phyloP scores from a whole-genome alignment of 352 stramenopile genomes.

The Pythium chondricola region DNA sequence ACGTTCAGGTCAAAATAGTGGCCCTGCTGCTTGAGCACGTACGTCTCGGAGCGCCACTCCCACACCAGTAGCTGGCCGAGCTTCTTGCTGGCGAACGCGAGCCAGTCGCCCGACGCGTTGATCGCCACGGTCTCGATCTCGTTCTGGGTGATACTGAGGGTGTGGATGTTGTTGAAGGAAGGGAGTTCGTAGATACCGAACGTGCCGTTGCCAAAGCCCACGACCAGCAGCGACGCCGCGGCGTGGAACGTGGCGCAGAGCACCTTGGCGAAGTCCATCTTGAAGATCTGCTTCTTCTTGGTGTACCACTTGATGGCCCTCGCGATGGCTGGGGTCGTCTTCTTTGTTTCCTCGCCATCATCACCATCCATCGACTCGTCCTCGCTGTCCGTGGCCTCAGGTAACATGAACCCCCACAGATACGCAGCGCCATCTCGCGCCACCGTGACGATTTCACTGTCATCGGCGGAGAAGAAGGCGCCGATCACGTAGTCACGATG shows the following conservation, averaged over 20 bases:
- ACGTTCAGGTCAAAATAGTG: conserved; percentile 98
- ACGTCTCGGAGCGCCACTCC: conserved; percentile 99
- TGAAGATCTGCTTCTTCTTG: conserved; percentile 83
- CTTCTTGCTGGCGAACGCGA: conserved; percentile 95
- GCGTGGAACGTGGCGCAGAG: conserved; percentile 89
- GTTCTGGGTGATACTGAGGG: conserved; percentile 89
- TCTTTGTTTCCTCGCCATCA: conserved; percentile 22
- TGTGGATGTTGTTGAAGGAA: conserved; percentile 95
- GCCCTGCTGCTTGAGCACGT: conserved; percentile 99
- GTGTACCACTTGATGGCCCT: conserved; percentile 80
- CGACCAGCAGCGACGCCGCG: conserved; percentile 82
- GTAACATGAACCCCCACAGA: conserved; percentile 76
- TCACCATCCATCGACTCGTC: conserved; percentile 25
- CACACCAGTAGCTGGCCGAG: conserved; percentile 99
- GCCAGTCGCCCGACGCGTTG: conserved; percentile 95
- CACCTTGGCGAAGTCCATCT: conserved; percentile 88
- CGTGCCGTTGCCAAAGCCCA: conserved; percentile 96
- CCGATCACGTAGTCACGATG: conserved; percentile 85
- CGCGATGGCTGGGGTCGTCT: conserved; percentile 51
- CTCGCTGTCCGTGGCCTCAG: conserved; percentile 32
- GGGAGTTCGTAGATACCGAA: conserved; percentile 98
- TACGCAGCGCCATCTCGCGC: conserved; percentile 83
- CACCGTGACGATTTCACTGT: conserved; percentile 81
- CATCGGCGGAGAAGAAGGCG: conserved; percentile 81
- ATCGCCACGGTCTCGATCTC: conserved; percentile 91